Conservation (phyloP, 1,284 basidiomycete species). For the Naganishia sp. region DNA sequence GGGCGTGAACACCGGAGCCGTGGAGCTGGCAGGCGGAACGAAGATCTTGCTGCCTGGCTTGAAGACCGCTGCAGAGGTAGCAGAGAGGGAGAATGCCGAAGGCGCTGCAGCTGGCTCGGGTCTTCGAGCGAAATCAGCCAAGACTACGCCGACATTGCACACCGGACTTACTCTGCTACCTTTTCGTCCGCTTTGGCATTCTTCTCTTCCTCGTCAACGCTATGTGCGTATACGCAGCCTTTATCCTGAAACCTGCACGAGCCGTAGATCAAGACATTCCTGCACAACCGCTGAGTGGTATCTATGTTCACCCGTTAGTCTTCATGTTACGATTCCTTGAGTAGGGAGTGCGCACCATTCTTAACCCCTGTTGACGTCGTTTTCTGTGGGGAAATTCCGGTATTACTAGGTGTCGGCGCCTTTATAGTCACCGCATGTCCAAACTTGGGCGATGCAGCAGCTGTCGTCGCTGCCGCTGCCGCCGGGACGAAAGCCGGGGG, state of each 20-base stretch:
- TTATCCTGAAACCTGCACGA: slow-evolving; percentile 82
- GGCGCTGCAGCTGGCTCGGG: slow-evolving; percentile 1
- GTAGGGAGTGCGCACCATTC: neutral
- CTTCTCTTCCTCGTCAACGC: slow-evolving; percentile 25
- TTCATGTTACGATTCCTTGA: neutral
- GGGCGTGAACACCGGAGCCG: neutral
- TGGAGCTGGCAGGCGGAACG: neutral
- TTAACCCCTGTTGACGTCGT: neutral
- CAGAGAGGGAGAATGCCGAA: slow-evolving; percentile 11
- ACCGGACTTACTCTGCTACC: slow-evolving; percentile 6
- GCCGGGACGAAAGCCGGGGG: slow-evolving; percentile 13
- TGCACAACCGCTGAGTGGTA: slow-evolving; percentile 68
- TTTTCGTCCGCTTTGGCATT: neutral
- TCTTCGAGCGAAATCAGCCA: too few relatives aligned
- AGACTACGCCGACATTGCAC: slow-evolving; percentile 12
- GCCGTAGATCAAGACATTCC: slow-evolving; percentile 83
- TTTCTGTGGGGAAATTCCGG: slow-evolving; percentile 1
- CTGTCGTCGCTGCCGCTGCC: neutral
- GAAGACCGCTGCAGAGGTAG: slow-evolving; percentile 26
- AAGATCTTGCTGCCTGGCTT: slow-evolving; percentile 24
- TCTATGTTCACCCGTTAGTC: slow-evolving; percentile 33
- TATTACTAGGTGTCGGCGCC: slow-evolving; percentile 16
- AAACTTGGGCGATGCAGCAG: slow-evolving; percentile 4
- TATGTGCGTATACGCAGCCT: slow-evolving; percentile 55
- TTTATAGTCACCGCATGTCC: slow-evolving; percentile 17